Conservation (phyloP, 441 rosid species). For the Omphalea diandra region DNA sequence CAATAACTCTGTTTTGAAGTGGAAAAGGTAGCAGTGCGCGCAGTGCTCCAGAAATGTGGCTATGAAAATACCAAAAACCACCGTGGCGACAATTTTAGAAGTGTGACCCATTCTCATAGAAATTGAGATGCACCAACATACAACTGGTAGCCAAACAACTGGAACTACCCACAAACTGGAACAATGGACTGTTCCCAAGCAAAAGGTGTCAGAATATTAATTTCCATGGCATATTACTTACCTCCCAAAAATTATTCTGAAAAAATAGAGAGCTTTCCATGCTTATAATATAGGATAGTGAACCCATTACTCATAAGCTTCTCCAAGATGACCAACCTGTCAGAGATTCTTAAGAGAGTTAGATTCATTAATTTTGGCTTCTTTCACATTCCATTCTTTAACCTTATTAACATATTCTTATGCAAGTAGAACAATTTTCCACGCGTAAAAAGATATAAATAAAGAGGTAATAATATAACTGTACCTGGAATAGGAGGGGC, state of each 20-base stretch:
- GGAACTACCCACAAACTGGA: conserved; percentile 96
- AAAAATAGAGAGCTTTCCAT: conserved; percentile 93
- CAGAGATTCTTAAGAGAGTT: too few species aligned
- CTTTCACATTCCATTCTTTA: too few species aligned
- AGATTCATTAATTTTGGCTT: too few species aligned
- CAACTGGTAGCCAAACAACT: conserved; percentile 87
- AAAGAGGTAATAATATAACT: background rate
- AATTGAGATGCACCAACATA: conserved; percentile 54
- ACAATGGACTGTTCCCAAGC: conserved; percentile 68
- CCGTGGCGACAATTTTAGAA: conserved; percentile 52
- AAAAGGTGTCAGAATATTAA: conserved; percentile 17
- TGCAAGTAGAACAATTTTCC: too few species aligned
- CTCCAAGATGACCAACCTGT: conserved; percentile 97
- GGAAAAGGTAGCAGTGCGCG: conserved; percentile 93
- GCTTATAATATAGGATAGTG: conserved; percentile 92
- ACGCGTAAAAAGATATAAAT: conserved; percentile 12
- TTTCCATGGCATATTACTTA: conserved; percentile 25
- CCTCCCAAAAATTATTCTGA: conserved; percentile 86
- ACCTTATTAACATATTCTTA: too few species aligned
- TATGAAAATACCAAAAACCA: conserved; percentile 56
- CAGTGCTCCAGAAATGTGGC: conserved; percentile 89
- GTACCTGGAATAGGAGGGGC: conserved; percentile 93
- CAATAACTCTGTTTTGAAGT: conserved; percentile 80
- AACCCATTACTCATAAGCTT: conserved; percentile 89
- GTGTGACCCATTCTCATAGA: conserved; percentile 67